Conservation (phyloP, 1,284 basidiomycete species). For the Moesziomyces antarcticus region DNA sequence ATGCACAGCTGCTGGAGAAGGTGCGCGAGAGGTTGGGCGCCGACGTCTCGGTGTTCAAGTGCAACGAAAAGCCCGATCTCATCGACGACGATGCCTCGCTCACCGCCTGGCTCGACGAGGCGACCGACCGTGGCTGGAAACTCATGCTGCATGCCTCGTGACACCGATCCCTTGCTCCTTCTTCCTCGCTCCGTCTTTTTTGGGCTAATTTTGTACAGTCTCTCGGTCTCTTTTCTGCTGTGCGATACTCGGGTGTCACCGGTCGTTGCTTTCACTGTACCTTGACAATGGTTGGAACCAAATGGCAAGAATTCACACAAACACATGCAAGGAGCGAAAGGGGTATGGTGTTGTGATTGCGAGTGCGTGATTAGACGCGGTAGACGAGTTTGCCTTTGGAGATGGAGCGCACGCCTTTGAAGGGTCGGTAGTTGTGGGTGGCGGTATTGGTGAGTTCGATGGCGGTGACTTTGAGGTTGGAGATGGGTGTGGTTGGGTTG, state of each 20-base stretch:
- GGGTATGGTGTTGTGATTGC: not conserved
- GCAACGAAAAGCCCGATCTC: slow-evolving; percentile 72
- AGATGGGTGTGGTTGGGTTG: slow-evolving; percentile 79
- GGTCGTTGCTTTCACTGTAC: not conserved
- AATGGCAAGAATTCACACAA: too few species aligned
- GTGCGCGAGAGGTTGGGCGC: slow-evolving; percentile 85
- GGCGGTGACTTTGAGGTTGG: slow-evolving; percentile 83
- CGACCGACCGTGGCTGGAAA: slow-evolving; percentile 78
- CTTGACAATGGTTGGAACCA: too few species aligned
- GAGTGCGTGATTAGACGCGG: slow-evolving; percentile 18
- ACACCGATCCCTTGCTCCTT: not conserved
- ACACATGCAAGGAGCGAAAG: too few species aligned
- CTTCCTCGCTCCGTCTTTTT: not conserved
- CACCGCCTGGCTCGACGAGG: slow-evolving; percentile 77
- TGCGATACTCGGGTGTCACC: not conserved
- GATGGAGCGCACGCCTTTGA: slow-evolving; percentile 73
- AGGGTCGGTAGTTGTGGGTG: slow-evolving; percentile 70
- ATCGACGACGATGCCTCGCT: slow-evolving; percentile 79
- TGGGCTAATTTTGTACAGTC: slow-evolving; percentile 5
- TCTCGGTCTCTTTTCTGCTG: slow-evolving; percentile 1
- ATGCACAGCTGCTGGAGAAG: slow-evolving; percentile 87
- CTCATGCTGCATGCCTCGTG: slow-evolving; percentile 81
- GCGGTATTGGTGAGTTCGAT: slow-evolving; percentile 76
- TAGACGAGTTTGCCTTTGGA: slow-evolving; percentile 62
- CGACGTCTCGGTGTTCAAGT: slow-evolving; percentile 73